Conservation (phyloP, 192 early-diverging fungal species). For the Backusella westeae region DNA sequence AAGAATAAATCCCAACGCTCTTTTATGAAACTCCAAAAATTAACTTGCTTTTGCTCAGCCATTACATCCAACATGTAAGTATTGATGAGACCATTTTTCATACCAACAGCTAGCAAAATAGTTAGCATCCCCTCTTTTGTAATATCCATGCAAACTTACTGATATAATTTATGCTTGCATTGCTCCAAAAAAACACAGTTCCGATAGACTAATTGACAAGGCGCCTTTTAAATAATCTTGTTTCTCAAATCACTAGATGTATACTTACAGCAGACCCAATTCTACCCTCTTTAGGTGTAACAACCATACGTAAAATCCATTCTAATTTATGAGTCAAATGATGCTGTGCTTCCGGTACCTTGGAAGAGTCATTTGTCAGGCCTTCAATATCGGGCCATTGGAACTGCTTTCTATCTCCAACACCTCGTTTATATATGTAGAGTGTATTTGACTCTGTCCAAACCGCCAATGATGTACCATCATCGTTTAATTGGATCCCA, state of each 20-base stretch:
- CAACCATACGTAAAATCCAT: constrained; percentile 18
- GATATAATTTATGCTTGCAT: constrained; percentile 1
- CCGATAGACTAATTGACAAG: neutral
- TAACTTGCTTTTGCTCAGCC: constrained; percentile 10
- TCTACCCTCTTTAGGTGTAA: constrained; percentile 16
- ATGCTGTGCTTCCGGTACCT: neutral
- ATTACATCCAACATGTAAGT: constrained; percentile 9
- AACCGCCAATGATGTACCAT: constrained; percentile 23
- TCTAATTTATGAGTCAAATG: constrained; percentile 5
- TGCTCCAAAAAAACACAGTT: neutral
- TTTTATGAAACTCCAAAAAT: constrained; percentile 17
- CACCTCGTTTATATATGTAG: constrained; percentile 33
- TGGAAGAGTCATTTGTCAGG: neutral
- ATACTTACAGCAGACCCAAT: neutral
- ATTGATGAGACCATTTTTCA: constrained; percentile 2
- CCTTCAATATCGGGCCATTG: neutral
- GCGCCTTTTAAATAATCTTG: neutral
- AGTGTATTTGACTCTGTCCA: constrained; percentile 31
- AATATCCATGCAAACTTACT: neutral
- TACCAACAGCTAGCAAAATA: constrained; percentile 2
- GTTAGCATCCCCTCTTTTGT: neutral
- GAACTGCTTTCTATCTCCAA: constrained; percentile 12
- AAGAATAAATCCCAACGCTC: constrained; percentile 15
- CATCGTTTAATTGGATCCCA: constrained; percentile 18
- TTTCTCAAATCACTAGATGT: neutral